Conservation (phyloP, 1,139 yeast species). For the Magnusiomyces tetraspermus region DNA sequence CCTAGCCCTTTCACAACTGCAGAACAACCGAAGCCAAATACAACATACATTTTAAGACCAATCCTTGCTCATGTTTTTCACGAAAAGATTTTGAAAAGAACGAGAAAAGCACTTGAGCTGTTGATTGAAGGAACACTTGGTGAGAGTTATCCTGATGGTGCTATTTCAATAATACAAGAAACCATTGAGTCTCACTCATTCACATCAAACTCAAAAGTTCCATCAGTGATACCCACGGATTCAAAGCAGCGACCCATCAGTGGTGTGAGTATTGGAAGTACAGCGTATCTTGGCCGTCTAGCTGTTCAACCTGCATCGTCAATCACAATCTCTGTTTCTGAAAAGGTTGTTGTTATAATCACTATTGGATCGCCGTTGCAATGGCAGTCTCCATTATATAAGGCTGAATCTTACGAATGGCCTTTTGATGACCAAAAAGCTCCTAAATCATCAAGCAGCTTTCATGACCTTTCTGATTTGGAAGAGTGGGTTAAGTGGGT, state of each 20-base stretch:
- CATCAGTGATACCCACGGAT: background rate
- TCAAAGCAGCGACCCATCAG: slow-evolving; percentile 13
- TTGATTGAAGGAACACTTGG: slow-evolving; percentile 29
- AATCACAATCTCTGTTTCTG: slow-evolving; percentile 14
- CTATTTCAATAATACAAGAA: slow-evolving; percentile 6
- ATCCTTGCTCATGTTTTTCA: slow-evolving; percentile 62
- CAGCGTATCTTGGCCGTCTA: slow-evolving; percentile 23
- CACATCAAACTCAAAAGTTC: background rate
- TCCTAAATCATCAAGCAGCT: slow-evolving; percentile 24
- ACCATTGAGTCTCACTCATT: slow-evolving; percentile 1
- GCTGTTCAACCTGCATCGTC: slow-evolving; percentile 26
- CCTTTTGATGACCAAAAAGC: slow-evolving; percentile 28
- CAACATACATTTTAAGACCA: slow-evolving; percentile 49
- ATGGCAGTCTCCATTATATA: slow-evolving; percentile 26
- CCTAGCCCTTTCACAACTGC: slow-evolving; percentile 25
- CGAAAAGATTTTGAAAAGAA: slow-evolving; percentile 40
- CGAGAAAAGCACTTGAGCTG: slow-evolving; percentile 38
- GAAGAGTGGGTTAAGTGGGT: slow-evolving; percentile 64
- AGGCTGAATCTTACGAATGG: slow-evolving; percentile 31
- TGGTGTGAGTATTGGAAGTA: slow-evolving; percentile 5
- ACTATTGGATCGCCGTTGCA: slow-evolving; percentile 27
- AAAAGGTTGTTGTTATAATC: slow-evolving; percentile 19
- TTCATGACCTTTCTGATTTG: slow-evolving; percentile 52
- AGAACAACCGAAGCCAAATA: slow-evolving; percentile 35
- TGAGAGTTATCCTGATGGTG: slow-evolving; percentile 12